Percentiles rank a stretch among this genome's conserved stretches.
phyloP scores from a whole-genome alignment of 208 protist genomes.

The Leishmania gerbilli region DNA sequence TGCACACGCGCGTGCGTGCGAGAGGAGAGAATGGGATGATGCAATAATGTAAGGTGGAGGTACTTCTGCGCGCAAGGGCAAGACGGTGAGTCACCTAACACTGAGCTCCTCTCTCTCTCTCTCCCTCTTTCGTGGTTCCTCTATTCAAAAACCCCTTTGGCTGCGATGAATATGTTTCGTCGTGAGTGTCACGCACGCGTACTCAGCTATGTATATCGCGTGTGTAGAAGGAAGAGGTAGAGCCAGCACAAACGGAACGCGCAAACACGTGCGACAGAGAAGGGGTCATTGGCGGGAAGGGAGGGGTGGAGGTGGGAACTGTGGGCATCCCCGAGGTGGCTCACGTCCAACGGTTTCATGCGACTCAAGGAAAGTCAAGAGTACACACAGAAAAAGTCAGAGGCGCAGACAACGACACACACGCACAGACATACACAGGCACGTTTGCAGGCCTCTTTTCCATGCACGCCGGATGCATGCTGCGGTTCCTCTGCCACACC shows the following conservation, averaged over 20 bases:
- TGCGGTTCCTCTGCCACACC: background rate
- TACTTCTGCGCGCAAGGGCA: background rate
- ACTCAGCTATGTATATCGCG: background rate
- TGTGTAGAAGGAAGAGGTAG: background rate
- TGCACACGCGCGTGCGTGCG: background rate
- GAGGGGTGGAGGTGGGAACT: background rate
- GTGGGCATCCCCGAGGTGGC: background rate
- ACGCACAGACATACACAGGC: background rate
- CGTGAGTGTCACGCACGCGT: background rate
- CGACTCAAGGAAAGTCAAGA: background rate
- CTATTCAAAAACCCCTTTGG: too few relatives aligned
- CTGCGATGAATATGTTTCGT: background rate
- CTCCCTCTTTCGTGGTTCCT: background rate
- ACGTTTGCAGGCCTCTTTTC: background rate
- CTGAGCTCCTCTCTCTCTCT: background rate
- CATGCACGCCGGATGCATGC: background rate
- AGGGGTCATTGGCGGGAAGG: background rate
- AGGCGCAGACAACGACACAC: background rate
- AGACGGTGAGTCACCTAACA: background rate
- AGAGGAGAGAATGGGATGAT: background rate
- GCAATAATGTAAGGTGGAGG: background rate
- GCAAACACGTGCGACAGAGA: background rate
- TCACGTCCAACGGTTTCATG: background rate
- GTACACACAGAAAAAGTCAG: background rate
- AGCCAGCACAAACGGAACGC: background rate